Evolutionary conservation across 2,329 filamentous ascomycete genomes (phyloP), one percentile per base, ranked within the genome.

Genomic region (Pseudocercospora cruenta): DNA sequence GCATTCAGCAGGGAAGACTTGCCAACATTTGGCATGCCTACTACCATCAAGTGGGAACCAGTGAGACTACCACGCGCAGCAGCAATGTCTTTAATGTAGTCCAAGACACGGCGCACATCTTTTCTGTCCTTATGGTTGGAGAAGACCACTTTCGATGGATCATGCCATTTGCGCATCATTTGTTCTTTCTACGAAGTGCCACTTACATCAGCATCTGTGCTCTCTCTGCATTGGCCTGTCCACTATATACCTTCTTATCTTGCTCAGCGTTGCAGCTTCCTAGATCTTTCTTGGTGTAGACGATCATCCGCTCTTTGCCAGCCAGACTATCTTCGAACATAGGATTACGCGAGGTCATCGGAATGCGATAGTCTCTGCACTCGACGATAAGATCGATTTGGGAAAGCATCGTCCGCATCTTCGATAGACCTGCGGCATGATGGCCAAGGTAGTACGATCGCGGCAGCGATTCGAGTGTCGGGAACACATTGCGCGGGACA

Each of bases 1-100:
- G 89, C 87, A 78, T 99, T 99, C 49, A 99, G 87, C n/a, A 99
- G 84, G 1, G 94, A 93, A 55, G 92, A 96, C 80, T 99, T 99
- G 39, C 95, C 95, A 0, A 97, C 92, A 76, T 99, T 99, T 39
- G 95, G 95, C 94, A 99, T 97, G 63, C 95, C 95, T 14, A 98
- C 94, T 0, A 98, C 87, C 78, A 99, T 86, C 64, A 93, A 87
- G 58, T 93, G 88, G 71, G 93, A 86, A n/a, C 93, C 94, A 7
- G 91, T 89, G n/a, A 98, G 81, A 22, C 86, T 87, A 72, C 88
- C 83, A 31, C 79, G 77, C 26, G 80, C 76, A n/a, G 74, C 69
- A 24, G 85, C 85, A 67, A 86, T 82, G 3, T 80, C 74, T 65
- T 84, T 84, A 63, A 88, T 81, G 63, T 82, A 81, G 1, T 82